Evolutionary conservation across 2,329 filamentous ascomycete species (phyloP), one percentile per base, ranked within the genome.

Genomic region (Neonectria magnoliae): DNA sequence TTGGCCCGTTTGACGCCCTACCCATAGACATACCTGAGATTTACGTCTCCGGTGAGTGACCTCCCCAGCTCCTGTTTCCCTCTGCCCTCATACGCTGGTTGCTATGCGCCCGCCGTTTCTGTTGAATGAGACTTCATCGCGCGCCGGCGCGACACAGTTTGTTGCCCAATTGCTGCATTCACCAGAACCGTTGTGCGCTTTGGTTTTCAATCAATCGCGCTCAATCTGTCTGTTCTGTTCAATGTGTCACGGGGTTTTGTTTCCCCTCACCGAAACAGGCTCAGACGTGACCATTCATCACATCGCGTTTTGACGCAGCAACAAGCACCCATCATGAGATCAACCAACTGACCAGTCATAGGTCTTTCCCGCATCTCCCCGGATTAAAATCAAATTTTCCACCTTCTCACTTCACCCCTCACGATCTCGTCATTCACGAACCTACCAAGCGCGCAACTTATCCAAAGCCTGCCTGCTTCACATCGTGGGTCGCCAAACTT

Each of bases 1-100:
- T 72, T 72, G 65, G 70, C 68, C 68, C 70, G 68, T 70, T 66
- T 70, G 57, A 73, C 68, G 71, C 65, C 67, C 64, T 66, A 69
- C 64, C 68, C 57, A 73, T 75, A 75, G 73, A 76, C 68, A 71
- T 69, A 65, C 66, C 66, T 62, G 69, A 73, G 65, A 73, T 71
- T 62, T 73, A 56, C 68, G 69, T 71, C 70, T 72, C 68, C 64
- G 63, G 71, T 71, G 55, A 68, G 69, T 72, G 27, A 63, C 22
- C 48, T 57, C 50, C 60, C n/a, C 45, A 16, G 20, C 57, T 36
- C 22, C 29, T 47, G 41, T 63, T 64, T 47, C 29, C 41, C 50
- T 47, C 54, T 25, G 38, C 18, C 14, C 41, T 42, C 5, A 44
- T 47, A 31, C 61, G 61, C 33, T 20, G 31, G 61, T 27, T 20